Base-by-base conservation (phyloP, 2,329 filamentous ascomycete species). In the Tolypocladium guangdongense region DNA sequence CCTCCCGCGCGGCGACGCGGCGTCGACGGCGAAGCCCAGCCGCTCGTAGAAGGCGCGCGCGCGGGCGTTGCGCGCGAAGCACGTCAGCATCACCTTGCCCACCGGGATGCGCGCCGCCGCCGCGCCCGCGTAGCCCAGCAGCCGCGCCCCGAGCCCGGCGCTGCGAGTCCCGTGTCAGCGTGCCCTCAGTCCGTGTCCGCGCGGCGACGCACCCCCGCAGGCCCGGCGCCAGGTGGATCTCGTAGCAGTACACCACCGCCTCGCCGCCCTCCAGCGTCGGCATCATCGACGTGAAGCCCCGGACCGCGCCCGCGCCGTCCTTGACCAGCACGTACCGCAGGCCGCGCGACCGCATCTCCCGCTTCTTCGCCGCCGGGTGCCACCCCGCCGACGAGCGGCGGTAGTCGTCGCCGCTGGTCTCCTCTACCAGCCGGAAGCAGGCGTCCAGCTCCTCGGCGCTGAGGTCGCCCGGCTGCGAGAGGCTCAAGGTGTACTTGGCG, bases 171-270 rank as follows among this genome's bases (percentile, higher is more conserved):
- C 20, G 24, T 22, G 43, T 49, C 35, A 24, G 27, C 27, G 3
- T 6, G 6, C 3, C 6, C 27, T n/a, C 27, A 27, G 27, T 27
- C 27, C 27, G 6, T 27, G 27, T 27, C 6, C 27, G 27, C n/a
- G 49, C 24, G 16, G 50, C 36, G 12, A 68, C 70, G 57, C 66
- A 81, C 71, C 83, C 76, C 59, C 80, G 78, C 5, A 87, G 64
- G 1, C 72, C 68, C 1, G 74, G 68, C 38, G 73, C 68, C 3
- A 91, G 75, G 63, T 92, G 87, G 37, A 92, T 81, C 68, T 92
- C 87, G 65, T 90, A 92, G 66, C 87, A 84, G 66, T 90, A 92
- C 22, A 90, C 64, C 2, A 90, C 86, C 0, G 82, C 74, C 55
- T 81, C 70, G 1, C 76, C 76, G 56, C 84, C 81, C 63, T 89